phyloP scores from a whole-genome alignment of 805 yeast genomes.

The Ogataea glucozyma region DNA sequence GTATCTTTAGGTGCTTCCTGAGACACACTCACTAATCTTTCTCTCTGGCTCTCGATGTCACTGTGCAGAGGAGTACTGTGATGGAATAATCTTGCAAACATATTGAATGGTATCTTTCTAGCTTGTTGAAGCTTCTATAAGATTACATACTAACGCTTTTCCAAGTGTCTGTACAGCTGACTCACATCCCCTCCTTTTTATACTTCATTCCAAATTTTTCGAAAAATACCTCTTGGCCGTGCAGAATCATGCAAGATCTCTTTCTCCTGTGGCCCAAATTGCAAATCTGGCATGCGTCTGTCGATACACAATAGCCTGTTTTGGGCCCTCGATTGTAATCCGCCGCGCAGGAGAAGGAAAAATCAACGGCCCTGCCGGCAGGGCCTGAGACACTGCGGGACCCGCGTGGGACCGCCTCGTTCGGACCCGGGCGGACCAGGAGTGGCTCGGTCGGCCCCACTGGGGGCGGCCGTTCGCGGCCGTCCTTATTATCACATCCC shows the following conservation, averaged over 20 bases:
- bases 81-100: neutral
- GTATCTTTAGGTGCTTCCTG: constrained; percentile 1
- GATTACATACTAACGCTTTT: too few species aligned
- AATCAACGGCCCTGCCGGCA: neutral
- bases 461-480: too few species aligned
- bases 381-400: neutral
- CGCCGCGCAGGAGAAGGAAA: neutral
- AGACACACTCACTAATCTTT: too few species aligned
- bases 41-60: constrained; percentile 5
- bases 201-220: neutral
- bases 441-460: too few species aligned
- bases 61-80: neutral
- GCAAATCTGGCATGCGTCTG: constrained; percentile 3
- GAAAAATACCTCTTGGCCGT: neutral
- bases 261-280: constrained; percentile 5
- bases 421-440: too few species aligned
- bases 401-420: too few species aligned
- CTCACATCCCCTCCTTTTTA: neutral
- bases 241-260: constrained; percentile 5
- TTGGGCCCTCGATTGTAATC: neutral
- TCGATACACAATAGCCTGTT: neutral
- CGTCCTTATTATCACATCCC: too few species aligned
- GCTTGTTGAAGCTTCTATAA: too few species aligned
- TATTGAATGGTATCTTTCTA: too few species aligned
- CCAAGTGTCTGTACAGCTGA: too few species aligned